Percentiles rank a stretch among this genome's conserved stretches.
Evolutionary conservation across 2,329 filamentous ascomycete genomes (phyloP).

Genomic region (Sporothrix curviconia): DNA sequence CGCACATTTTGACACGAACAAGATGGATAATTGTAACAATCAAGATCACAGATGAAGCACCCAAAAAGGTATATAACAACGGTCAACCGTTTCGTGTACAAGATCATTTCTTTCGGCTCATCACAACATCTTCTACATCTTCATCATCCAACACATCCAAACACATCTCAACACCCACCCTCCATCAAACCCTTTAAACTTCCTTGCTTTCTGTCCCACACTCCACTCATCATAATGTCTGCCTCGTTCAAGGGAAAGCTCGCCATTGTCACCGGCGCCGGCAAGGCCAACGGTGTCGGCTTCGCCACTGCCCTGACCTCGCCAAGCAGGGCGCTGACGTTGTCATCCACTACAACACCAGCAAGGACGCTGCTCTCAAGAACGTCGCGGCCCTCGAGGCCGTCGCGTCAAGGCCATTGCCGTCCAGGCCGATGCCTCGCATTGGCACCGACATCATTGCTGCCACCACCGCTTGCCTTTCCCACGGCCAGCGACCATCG

Average conservation of each 20-base stretch:
- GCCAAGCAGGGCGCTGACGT: slow-evolving; percentile 19
- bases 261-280: slow-evolving; percentile 20
- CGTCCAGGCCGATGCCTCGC: slow-evolving; percentile 18
- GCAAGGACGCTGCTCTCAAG: slow-evolving; percentile 13
- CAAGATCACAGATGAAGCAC: no score
- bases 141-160: background rate
- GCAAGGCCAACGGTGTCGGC: slow-evolving; percentile 19
- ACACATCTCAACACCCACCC: background rate
- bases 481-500: slow-evolving; percentile 17
- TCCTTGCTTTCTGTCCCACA: background rate
- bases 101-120: no score
- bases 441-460: slow-evolving; percentile 16
- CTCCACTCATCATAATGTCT: no score
- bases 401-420: slow-evolving; percentile 14
- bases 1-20: no score
- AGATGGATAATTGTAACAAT: no score
- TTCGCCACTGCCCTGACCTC: slow-evolving; percentile 17
- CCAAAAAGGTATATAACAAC: no score
- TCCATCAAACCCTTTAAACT: background rate
- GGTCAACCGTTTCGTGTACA: no score
- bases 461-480: slow-evolving; percentile 14
- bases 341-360: slow-evolving; percentile 20
- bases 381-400: slow-evolving; percentile 7
- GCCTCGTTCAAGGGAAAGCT: slow-evolving; percentile 19
- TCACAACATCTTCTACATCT: no score